Evolutionary conservation across 208 protist genomes (phyloP).

Genomic region (Crithidia acanthocephali): DNA sequence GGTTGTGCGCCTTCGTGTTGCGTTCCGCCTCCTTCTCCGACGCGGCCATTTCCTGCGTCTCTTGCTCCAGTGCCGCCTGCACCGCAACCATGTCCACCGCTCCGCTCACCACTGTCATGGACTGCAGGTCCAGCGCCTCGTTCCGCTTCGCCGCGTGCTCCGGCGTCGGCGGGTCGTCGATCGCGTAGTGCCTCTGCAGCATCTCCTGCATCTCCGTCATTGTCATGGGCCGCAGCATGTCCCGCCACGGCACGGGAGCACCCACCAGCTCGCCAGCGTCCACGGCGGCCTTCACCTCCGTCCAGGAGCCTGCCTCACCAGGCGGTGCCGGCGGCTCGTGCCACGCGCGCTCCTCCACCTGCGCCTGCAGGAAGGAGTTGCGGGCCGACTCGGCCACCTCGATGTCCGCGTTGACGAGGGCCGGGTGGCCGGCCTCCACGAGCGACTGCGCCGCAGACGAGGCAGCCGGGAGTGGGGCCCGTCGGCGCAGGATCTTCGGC

Average conservation of each 20-base stretch:
- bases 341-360: slow-evolving; percentile 89
- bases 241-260: slow-evolving; percentile 45
- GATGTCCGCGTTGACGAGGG: slow-evolving; percentile 65
- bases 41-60: slow-evolving; percentile 32
- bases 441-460: slow-evolving; percentile 69
- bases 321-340: slow-evolving; percentile 86
- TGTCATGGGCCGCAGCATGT: slow-evolving; percentile 76
- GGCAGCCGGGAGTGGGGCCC: slow-evolving; percentile 64
- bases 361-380: slow-evolving; percentile 74
- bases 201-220: slow-evolving; percentile 72
- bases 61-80: slow-evolving; percentile 35
- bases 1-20: slow-evolving; percentile 35
- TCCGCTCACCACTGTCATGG: slow-evolving; percentile 66
- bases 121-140: slow-evolving; percentile 63
- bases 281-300: slow-evolving; percentile 81
- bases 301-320: slow-evolving; percentile 85
- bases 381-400: slow-evolving; percentile 72
- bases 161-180: slow-evolving; percentile 75
- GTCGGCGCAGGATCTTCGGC: slow-evolving; percentile 78
- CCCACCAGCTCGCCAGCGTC: slow-evolving; percentile 75
- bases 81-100: slow-evolving; percentile 67
- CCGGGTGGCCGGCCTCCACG: slow-evolving; percentile 78
- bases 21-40: slow-evolving; percentile 24
- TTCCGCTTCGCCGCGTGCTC: slow-evolving; percentile 66
- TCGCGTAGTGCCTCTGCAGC: slow-evolving; percentile 46